Conservation (phyloP, 2,329 filamentous ascomycete genomes). For the Calonectria leucothoes region DNA sequence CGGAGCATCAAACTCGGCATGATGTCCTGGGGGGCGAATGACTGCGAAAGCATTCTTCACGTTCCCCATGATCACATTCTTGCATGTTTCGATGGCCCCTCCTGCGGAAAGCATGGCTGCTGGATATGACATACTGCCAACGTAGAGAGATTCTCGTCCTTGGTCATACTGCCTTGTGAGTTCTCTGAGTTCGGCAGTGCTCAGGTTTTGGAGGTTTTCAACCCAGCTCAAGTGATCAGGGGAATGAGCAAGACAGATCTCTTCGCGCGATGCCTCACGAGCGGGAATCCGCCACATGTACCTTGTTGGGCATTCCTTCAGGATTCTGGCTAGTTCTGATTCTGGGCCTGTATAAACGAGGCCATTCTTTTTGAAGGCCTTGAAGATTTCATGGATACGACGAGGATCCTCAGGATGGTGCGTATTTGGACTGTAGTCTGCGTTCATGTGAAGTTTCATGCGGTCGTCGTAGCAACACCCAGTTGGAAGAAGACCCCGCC, state of each 20-base stretch:
- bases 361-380: conserved; percentile 84
- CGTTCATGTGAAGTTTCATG: conserved; percentile 96
- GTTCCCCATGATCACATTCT: conserved; percentile 83
- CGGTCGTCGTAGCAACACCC: conserved; percentile 91
- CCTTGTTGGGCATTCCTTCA: conserved; percentile 65
- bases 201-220: conserved; percentile 63
- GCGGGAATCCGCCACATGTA: conserved; percentile 84
- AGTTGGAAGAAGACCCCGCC: conserved; percentile 70
- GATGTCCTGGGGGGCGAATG: conserved; percentile 93
- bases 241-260: conserved; percentile 85
- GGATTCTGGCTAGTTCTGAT: conserved; percentile 61
- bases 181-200: conserved; percentile 73
- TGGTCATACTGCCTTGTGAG: conserved; percentile 72
- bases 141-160: conserved; percentile 82
- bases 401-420: conserved; percentile 95
- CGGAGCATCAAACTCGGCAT: conserved; percentile 85
- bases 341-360: conserved; percentile 76
- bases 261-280: conserved; percentile 79
- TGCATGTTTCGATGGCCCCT: conserved; percentile 94
- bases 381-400: conserved; percentile 93
- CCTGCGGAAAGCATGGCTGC: conserved; percentile 88
- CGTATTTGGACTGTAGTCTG: conserved; percentile 77
- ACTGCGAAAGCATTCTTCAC: conserved; percentile 97
- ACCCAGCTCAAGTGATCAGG: conserved; percentile 85
- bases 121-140: conserved; percentile 83